Evolutionary conservation across 257 asterid species (phyloP).

Genomic region (Solanum etuberosum): DNA sequence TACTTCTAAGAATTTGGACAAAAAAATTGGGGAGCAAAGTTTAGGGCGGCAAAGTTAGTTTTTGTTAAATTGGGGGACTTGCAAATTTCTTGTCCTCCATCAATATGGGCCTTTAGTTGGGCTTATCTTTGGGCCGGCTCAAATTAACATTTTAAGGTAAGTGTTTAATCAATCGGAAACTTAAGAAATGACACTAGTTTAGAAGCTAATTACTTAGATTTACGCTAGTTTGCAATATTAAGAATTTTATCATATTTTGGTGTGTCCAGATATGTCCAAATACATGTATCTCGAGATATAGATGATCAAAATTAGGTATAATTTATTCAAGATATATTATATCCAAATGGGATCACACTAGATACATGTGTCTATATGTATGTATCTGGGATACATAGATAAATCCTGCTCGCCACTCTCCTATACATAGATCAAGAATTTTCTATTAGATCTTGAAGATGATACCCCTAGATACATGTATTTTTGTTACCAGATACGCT

Average conservation of each 20-base stretch:
- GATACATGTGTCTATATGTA: no score
- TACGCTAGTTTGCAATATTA: not conserved
- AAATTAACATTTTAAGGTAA: not conserved
- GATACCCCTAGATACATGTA: not conserved
- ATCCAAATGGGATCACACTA: not conserved
- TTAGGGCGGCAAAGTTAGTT: not conserved
- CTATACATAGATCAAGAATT: no score
- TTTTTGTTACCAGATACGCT: no score
- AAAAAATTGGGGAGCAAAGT: not conserved
- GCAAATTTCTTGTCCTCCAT: not conserved
- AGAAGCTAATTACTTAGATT: not conserved
- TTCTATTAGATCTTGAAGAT: not conserved
- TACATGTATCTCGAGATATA: not conserved
- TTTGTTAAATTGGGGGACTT: not conserved
- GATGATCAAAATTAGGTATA: no score
- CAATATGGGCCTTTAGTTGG: not conserved
- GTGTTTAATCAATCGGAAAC: not conserved
- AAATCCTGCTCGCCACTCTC: rapidly evolving
- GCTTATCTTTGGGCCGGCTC: not conserved
- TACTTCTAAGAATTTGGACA: not conserved
- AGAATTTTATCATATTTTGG: no score
- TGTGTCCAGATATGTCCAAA: no score
- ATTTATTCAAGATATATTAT: not conserved
- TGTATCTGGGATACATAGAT: no score
- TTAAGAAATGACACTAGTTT: not conserved